These are phyloP conservation scores for Rauvolfia tetraphylla DNA, from an alignment of 257 asterid genomes.

Conservation along the genomic window DNA sequence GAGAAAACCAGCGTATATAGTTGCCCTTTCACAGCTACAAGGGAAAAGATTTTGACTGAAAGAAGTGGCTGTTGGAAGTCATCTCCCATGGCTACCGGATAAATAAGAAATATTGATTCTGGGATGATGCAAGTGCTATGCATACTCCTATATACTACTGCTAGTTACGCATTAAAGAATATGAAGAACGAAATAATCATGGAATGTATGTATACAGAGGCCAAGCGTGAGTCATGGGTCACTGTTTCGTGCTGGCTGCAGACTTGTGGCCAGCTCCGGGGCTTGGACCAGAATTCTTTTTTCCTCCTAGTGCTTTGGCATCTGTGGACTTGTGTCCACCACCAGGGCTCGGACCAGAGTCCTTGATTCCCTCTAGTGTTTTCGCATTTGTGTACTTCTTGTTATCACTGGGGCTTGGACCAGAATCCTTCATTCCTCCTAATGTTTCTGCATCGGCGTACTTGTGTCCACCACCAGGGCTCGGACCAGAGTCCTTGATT, in stretches of 20 bases:
- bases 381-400: neutral
- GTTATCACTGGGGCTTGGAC: neutral
- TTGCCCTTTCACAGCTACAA: too few species aligned
- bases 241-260: neutral
- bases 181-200: conserved; percentile 4
- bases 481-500: conserved; percentile 13
- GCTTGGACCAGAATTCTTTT: conserved; percentile 4
- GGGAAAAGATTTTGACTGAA: too few species aligned
- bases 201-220: neutral
- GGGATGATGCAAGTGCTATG: neutral
- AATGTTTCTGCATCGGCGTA: too few species aligned
- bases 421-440: neutral
- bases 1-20: too few species aligned
- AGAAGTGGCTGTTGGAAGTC: too few species aligned
- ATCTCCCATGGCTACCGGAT: too few species aligned
- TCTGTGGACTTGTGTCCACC: neutral
- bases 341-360: neutral
- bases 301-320: neutral
- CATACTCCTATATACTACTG: too few species aligned
- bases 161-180: neutral
- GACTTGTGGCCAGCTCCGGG: neutral
- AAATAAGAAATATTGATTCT: neutral
- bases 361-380: neutral
- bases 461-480: neutral
- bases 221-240: neutral